These are phyloP conservation scores for Lolium rigidum DNA, from an alignment of 176 grass and related monocot genomes.

Conservation along the genomic window DNA sequence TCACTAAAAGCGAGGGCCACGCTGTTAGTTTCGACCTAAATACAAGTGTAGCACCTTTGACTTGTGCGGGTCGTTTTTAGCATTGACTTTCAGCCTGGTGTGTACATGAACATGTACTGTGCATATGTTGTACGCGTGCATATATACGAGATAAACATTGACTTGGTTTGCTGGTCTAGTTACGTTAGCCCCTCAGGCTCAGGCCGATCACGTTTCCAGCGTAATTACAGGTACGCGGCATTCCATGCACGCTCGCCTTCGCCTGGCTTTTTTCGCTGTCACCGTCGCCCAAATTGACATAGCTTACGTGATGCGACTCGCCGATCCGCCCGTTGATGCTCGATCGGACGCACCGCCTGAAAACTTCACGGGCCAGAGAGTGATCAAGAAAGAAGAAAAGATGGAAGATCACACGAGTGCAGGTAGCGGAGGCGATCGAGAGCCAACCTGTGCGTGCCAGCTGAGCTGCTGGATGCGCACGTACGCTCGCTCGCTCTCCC, in stretches of 20 bases:
- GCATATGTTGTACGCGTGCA: not conserved
- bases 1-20: no score
- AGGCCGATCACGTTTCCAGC: not conserved
- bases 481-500: slow-evolving; percentile 1
- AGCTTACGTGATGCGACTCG: not conserved
- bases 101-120: not conserved
- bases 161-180: not conserved
- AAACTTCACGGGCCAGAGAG: not conserved
- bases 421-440: not conserved
- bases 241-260: not conserved
- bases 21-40: no score
- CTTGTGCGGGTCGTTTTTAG: no score
- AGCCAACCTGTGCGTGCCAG: slow-evolving; percentile 22
- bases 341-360: slow-evolving; percentile 15
- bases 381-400: not conserved
- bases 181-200: not conserved
- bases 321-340: not conserved
- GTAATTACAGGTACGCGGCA: not conserved
- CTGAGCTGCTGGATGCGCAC: slow-evolving; percentile 7
- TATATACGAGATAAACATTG: not conserved
- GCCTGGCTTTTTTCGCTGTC: slow-evolving; percentile 16
- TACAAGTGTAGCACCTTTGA: no score
- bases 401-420: not conserved
- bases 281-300: not conserved
- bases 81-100: no score